Evolutionary conservation across 2,329 filamentous ascomycete genomes (phyloP).

Genomic region (Aplosporella prunicola): DNA sequence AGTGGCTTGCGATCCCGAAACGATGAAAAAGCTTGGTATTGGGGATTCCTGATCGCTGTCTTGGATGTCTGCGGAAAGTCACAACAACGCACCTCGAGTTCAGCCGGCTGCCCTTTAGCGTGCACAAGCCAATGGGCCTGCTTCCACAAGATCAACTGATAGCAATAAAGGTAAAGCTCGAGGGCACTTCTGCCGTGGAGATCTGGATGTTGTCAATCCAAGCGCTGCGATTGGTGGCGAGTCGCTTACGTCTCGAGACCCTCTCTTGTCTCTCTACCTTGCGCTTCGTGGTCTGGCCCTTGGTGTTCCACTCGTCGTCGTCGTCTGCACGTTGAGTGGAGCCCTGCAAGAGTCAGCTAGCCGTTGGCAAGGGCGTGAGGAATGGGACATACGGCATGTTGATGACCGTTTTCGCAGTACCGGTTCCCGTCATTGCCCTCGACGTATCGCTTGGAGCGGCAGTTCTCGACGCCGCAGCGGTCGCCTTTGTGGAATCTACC

Average conservation of each 20-base stretch:
- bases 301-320: constrained; percentile 59
- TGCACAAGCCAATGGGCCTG: constrained; percentile 68
- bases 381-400: constrained; percentile 53
- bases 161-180: constrained; percentile 70
- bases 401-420: constrained; percentile 74
- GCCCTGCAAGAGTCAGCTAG: no score
- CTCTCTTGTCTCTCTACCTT: constrained; percentile 50
- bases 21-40: no score
- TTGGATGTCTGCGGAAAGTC: constrained; percentile 5
- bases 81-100: constrained; percentile 54
- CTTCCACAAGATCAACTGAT: constrained; percentile 76
- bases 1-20: not conserved
- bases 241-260: constrained; percentile 36
- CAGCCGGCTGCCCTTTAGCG: constrained; percentile 54
- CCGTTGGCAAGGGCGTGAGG: no score
- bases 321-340: constrained; percentile 25
- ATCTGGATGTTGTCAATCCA: no score
- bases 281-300: constrained; percentile 47
- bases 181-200: constrained; percentile 58
- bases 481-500: constrained; percentile 17
- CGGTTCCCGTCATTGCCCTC: constrained; percentile 66
- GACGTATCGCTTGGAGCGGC: constrained; percentile 55
- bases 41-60: no score
- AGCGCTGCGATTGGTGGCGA: no score
- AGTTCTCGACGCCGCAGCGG: constrained; percentile 50